Percentiles rank a stretch among this genome's conserved stretches.
These are phyloP conservation scores for Pseudogymnoascus sp. DNA, from an alignment of 2,329 filamentous ascomycete species.

Conservation along the genomic window DNA sequence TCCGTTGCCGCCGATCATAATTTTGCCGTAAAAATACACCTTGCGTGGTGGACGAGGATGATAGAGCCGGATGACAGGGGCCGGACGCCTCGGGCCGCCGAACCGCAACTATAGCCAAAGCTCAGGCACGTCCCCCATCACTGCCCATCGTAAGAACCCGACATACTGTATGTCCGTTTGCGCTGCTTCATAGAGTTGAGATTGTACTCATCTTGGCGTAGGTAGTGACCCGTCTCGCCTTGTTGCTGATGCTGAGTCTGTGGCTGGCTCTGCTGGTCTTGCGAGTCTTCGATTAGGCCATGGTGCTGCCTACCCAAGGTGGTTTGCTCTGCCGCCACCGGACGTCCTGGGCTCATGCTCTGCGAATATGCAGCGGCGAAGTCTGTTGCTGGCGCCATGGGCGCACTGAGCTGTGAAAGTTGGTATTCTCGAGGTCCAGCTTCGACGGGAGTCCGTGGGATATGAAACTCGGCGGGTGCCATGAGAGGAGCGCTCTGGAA, in stretches of 20 bases:
- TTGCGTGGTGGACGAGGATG: not conserved
- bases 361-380: constrained; percentile 31
- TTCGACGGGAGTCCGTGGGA: constrained; percentile 37
- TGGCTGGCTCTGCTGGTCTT: constrained; percentile 17
- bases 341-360: constrained; percentile 16
- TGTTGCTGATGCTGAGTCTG: constrained; percentile 19
- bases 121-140: not conserved
- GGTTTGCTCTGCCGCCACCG: constrained; percentile 14
- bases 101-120: not conserved
- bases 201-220: not conserved
- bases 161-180: constrained; percentile 11
- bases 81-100: not conserved
- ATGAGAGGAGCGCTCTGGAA: constrained; percentile 47
- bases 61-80: not conserved
- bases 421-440: constrained; percentile 39
- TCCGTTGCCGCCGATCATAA: constrained; percentile 1
- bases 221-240: constrained; percentile 23
- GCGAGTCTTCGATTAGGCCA: constrained; percentile 12
- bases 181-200: constrained; percentile 5
- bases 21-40: constrained; percentile 6
- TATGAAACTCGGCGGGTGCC: constrained; percentile 45
- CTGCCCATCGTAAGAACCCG: constrained; percentile 8
- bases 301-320: constrained; percentile 16
- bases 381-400: constrained; percentile 44
- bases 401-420: constrained; percentile 47